Conservation (phyloP, 2,329 filamentous ascomycete species). For the Cordyceps pruinosa region DNA sequence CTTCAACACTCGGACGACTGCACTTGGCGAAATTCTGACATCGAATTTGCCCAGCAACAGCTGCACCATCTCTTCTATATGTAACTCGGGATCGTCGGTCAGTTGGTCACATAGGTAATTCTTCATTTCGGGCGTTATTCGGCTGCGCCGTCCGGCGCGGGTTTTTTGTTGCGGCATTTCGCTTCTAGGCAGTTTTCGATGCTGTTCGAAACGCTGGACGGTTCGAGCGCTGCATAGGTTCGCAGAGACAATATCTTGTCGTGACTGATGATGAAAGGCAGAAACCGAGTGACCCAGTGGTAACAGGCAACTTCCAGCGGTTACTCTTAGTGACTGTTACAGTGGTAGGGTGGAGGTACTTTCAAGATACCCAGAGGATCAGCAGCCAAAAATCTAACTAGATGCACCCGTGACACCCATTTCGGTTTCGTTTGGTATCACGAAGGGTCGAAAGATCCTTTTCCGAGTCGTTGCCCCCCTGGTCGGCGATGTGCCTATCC, state of each 20-base stretch:
- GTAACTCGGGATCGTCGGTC: neutral
- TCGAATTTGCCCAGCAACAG: too few species aligned
- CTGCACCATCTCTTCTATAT: too few species aligned
- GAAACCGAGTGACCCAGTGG: neutral
- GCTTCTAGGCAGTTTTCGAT: neutral
- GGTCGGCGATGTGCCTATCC: too few species aligned
- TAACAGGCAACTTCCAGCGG: neutral
- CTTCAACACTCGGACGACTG: too few species aligned
- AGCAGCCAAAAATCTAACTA: neutral
- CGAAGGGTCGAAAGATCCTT: too few species aligned
- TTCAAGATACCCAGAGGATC: neutral
- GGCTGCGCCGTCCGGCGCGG: constrained; percentile 3
- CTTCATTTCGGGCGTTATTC: constrained; percentile 8
- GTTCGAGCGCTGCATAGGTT: neutral
- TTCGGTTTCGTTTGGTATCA: too few species aligned
- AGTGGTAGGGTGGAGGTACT: neutral
- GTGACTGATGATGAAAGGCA: too few species aligned
- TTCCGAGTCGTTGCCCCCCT: too few species aligned
- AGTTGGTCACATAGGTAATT: constrained; percentile 3
- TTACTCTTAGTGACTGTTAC: neutral
- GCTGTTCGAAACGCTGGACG: neutral
- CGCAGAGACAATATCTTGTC: neutral
- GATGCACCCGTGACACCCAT: too few species aligned
- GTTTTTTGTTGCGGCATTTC: constrained; percentile 2
- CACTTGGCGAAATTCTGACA: too few species aligned